Evolutionary conservation across 2,329 filamentous ascomycete genomes (phyloP), one percentile per base, ranked within the genome.

Genomic region (Sclerotinia glacialis): DNA sequence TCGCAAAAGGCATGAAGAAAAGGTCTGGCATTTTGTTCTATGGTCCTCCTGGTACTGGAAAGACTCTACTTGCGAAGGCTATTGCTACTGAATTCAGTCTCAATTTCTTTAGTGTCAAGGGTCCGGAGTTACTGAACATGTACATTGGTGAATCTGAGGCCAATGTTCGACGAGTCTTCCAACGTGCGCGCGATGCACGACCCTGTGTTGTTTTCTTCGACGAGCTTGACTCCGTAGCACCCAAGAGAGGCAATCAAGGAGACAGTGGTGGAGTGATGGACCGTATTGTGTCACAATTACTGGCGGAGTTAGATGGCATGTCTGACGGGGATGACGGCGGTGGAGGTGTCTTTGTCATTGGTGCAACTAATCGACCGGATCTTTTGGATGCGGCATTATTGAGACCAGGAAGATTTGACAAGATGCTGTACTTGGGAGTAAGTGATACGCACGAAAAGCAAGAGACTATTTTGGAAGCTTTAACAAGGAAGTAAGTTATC

Each of bases 261-360:
- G 95, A 98, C 75, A 97, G 92, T 70, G 94, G 95, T 67, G 95
- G 95, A 75, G 95, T 98, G 66, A 98, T 98, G 94, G 95, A 98
- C 77, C 88, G 95, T 65, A 98, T 98, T 71, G 94, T 99, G 62
- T 95, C 90, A 68, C 95, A 98, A 80, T 81, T 99, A 54, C 85
- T 99, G 14, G 95, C 95, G 0, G 95, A 99, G 79, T 83, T 99
- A 28, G 95, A 99, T 76, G 95, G 95, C 62, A 99, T 99, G 95
- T 97, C 93, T 63, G 90, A 94, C 71, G 93, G 92, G 21, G 92
- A 93, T 67, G 92, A 93, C 70, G 86, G 85, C 0, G 85, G 82
- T 12, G 91, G 91, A 14, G 93, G 93, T 26, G 94, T 98, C 6
- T 98, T 98, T 76, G 95, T 98, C 37, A 96, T 99, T 72, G 94